phyloP scores from a whole-genome alignment of 495 filamentous ascomycete genomes.

The Penicillium herquei region DNA sequence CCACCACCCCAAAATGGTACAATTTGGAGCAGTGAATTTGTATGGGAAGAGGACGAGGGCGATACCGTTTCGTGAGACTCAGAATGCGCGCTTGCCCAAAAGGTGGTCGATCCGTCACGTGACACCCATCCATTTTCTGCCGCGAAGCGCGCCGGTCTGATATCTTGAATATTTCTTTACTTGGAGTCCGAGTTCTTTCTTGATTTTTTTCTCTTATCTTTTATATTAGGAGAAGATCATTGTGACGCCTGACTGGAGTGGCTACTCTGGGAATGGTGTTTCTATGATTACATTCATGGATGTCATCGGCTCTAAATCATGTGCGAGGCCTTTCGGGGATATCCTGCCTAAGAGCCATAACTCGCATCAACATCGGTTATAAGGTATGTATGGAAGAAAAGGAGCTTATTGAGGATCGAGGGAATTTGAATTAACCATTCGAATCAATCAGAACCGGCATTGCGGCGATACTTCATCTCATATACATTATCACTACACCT shows the following conservation, averaged over 20 bases:
- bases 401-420: not conserved
- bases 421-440: not conserved
- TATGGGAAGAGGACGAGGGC: constrained; percentile 8
- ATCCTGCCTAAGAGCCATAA: constrained; percentile 35
- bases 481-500: not conserved
- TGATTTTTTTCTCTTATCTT: too few relatives aligned
- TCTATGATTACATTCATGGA: constrained; percentile 46
- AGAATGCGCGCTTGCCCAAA: constrained; percentile 36
- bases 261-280: constrained; percentile 11
- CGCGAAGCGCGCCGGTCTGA: not conserved
- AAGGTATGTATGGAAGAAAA: constrained; percentile 25
- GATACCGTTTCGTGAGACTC: constrained; percentile 20
- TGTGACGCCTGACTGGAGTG: constrained; percentile 13
- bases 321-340: constrained; percentile 41
- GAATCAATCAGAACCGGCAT: not conserved
- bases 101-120: constrained; percentile 42
- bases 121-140: constrained; percentile 29
- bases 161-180: too few relatives aligned
- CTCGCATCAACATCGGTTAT: constrained; percentile 21
- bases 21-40: not conserved
- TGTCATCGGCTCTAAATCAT: constrained; percentile 50
- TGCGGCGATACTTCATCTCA: not conserved
- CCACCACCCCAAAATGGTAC: not conserved
- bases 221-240: not conserved
- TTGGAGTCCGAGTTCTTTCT: too few relatives aligned